These are phyloP conservation scores for Kwoniella shandongensis DNA, from an alignment of 768 basidiomycete genomes.

Conservation along the genomic window DNA sequence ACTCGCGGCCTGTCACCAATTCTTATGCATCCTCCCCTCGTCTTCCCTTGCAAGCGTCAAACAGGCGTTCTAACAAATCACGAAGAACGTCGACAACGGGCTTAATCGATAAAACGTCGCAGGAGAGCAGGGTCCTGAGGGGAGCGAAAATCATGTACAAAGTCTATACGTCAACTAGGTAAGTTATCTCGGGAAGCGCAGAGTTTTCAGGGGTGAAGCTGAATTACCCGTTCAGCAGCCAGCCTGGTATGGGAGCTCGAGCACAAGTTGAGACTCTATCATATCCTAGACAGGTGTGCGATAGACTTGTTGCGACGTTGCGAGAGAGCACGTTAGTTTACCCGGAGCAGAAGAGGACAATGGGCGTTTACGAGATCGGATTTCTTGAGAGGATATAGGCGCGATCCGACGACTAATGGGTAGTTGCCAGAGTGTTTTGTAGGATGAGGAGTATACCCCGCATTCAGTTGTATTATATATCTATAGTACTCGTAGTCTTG, in stretches of 20 bases:
- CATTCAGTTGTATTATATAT: no score
- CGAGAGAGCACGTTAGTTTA: constrained; percentile 64
- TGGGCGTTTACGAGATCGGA: constrained; percentile 50
- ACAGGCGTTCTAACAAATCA: background rate
- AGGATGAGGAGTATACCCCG: no score
- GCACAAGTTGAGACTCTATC: constrained; percentile 83
- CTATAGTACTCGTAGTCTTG: no score
- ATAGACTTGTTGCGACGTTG: constrained; percentile 67
- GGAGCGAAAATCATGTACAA: constrained; percentile 82
- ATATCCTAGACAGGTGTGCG: constrained; percentile 77
- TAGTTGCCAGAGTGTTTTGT: no score
- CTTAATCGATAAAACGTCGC: constrained; percentile 4
- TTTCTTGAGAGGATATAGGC: constrained; percentile 48
- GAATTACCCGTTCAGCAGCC: constrained; percentile 55
- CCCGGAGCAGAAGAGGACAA: constrained; percentile 38
- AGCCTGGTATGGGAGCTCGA: constrained; percentile 75
- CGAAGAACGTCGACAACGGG: constrained; percentile 10
- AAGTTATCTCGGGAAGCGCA: no score
- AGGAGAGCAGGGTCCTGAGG: constrained; percentile 18
- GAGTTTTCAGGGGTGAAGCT: no score
- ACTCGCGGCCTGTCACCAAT: constrained; percentile 62
- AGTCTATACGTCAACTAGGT: no score
- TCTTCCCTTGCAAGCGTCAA: constrained; percentile 52
- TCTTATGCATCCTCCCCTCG: constrained; percentile 62
- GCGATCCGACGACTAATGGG: no score